These are phyloP conservation scores for Spergularia marina DNA, from an alignment of 148 eudicot genomes.

Conservation along the genomic window DNA sequence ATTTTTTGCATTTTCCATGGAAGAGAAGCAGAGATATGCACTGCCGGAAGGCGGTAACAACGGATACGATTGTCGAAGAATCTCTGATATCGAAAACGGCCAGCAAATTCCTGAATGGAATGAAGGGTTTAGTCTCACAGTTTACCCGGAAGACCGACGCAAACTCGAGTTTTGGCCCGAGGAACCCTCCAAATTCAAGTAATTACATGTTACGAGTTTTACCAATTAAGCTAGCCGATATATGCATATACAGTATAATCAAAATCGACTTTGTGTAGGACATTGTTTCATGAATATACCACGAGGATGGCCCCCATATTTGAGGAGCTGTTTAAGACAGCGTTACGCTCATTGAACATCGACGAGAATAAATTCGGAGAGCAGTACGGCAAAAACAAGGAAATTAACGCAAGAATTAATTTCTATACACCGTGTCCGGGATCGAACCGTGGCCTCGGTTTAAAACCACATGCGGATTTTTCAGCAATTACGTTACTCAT, in stretches of 20 bases:
- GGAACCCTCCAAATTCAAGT: constrained; percentile 35
- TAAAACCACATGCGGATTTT: constrained; percentile 44
- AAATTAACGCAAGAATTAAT: constrained; percentile 32
- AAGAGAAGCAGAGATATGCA: constrained; percentile 38
- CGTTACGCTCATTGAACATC: constrained; percentile 29
- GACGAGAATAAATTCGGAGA: constrained; percentile 25
- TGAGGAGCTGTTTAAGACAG: constrained; percentile 30
- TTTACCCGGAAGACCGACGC: constrained; percentile 38
- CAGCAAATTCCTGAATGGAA: constrained; percentile 39
- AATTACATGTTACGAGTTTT: not conserved
- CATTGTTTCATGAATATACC: constrained; percentile 31
- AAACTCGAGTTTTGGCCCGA: constrained; percentile 50
- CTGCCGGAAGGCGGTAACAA: constrained; percentile 21
- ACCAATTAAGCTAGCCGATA: no score
- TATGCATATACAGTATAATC: not conserved
- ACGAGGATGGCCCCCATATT: constrained; percentile 22
- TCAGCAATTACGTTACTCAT: constrained; percentile 41
- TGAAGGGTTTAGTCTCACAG: constrained; percentile 36
- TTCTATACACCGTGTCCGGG: constrained; percentile 39
- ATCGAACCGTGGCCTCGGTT: constrained; percentile 36
- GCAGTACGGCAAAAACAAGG: constrained; percentile 30
- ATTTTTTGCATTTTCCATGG: constrained; percentile 40
- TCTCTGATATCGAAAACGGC: not conserved
- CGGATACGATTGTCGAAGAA: constrained; percentile 31
- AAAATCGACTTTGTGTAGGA: constrained; percentile 22